Evolutionary conservation across 73 alveolate species (phyloP).

Genomic region (Tetrahymena elliotti): DNA sequence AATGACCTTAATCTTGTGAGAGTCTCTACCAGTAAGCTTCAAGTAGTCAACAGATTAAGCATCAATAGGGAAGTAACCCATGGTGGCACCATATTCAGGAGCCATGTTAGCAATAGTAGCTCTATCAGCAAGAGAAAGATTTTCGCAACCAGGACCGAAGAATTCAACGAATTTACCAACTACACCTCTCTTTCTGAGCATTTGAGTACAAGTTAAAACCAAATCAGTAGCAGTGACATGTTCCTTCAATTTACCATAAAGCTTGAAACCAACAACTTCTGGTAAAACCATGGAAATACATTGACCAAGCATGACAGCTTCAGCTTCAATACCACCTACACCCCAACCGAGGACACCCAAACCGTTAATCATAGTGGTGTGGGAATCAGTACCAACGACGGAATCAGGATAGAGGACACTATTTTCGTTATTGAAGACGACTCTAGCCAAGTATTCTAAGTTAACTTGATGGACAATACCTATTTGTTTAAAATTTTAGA

Average conservation of each 20-base stretch:
- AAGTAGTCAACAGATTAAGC: constrained; percentile 67
- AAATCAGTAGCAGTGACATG: constrained; percentile 80
- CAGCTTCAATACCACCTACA: constrained; percentile 91
- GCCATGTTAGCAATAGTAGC: constrained; percentile 88
- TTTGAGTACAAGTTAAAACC: constrained; percentile 63
- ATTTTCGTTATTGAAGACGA: constrained; percentile 55
- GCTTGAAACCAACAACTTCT: constrained; percentile 76
- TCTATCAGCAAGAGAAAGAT: constrained; percentile 72
- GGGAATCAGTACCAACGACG: constrained; percentile 86
- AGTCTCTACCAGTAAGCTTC: constrained; percentile 71
- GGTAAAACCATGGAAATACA: constrained; percentile 82
- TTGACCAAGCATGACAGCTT: constrained; percentile 88
- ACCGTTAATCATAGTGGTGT: constrained; percentile 89
- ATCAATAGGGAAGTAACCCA: constrained; percentile 91
- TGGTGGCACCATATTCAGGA: constrained; percentile 92
- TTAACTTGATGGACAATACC: constrained; percentile 65
- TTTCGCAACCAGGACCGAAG: constrained; percentile 76
- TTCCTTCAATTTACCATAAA: constrained; percentile 59
- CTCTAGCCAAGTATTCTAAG: constrained; percentile 83
- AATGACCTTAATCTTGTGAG: constrained; percentile 48
- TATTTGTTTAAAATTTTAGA: background rate
- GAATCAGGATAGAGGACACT: constrained; percentile 68
- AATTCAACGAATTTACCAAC: constrained; percentile 89
- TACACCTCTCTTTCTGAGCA: constrained; percentile 90
- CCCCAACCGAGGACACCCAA: constrained; percentile 91